A percentile compares a stretch with the other conserved stretches of the same genome.
These are phyloP conservation scores for Davidsoniella eucalypti DNA, from an alignment of 2,329 filamentous ascomycete species.

Conservation along the genomic window DNA sequence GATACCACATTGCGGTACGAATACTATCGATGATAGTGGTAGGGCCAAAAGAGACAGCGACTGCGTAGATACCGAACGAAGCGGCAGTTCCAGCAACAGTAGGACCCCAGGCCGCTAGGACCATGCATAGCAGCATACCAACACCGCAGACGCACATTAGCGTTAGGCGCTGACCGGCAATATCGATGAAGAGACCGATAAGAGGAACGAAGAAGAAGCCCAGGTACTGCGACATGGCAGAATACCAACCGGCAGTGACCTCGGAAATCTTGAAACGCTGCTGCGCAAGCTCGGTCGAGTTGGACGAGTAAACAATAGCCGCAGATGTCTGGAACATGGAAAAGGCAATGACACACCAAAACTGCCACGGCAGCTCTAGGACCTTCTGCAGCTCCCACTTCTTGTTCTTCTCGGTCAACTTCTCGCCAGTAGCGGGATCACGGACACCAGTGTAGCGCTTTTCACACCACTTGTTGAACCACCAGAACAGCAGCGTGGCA, in stretches of 20 bases:
- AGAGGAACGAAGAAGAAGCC: conserved; percentile 42
- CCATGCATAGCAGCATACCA: conserved; percentile 36
- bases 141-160: conserved; percentile 36
- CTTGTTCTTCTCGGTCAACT: conserved; percentile 41
- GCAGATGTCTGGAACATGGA: conserved; percentile 42
- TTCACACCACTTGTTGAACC: conserved; percentile 36
- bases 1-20: conserved; percentile 42
- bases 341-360: conserved; percentile 38
- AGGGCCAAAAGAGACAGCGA: conserved; percentile 37
- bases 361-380: conserved; percentile 41
- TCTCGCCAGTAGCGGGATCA: conserved; percentile 41
- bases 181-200: conserved; percentile 38
- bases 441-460: conserved; percentile 28
- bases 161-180: conserved; percentile 35
- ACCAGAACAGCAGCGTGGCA: conserved; percentile 35
- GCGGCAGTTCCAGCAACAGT: conserved; percentile 36
- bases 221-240: conserved; percentile 35
- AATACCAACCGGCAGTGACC: conserved; percentile 44
- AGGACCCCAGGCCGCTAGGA: conserved; percentile 33
- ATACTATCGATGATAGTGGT: conserved; percentile 44
- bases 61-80: conserved; percentile 41
- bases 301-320: conserved; percentile 35
- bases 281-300: conserved; percentile 44
- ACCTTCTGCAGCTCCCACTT: conserved; percentile 39
- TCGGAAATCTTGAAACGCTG: conserved; percentile 38